Conservation (phyloP, 1,284 basidiomycete genomes). For the Somion occarium region DNA sequence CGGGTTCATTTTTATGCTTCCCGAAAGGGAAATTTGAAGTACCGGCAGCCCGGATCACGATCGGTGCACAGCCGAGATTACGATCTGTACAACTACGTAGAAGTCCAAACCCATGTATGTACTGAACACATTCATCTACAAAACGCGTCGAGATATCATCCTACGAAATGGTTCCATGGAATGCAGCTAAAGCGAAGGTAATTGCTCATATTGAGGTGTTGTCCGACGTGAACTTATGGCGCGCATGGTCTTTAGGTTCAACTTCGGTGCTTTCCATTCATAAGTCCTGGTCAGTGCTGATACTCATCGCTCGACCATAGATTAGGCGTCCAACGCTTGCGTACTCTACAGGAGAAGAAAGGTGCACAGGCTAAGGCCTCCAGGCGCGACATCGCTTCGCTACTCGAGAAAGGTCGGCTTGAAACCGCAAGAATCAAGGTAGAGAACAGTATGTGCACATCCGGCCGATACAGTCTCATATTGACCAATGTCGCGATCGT, state of each 20-base stretch:
- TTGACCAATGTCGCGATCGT: neutral
- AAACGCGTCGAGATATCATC: neutral
- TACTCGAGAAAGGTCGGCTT: conserved; percentile 74
- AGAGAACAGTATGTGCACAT: conserved; percentile 58
- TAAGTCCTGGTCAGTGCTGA: conserved; percentile 11
- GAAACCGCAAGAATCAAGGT: conserved; percentile 84
- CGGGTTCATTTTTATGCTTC: too few relatives aligned
- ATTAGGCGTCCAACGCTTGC: conserved; percentile 86
- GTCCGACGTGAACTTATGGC: neutral
- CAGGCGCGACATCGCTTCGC: conserved; percentile 73
- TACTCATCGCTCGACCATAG: conserved; percentile 34
- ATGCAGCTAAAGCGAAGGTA: conserved; percentile 69
- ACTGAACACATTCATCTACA: too few relatives aligned
- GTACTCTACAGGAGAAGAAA: conserved; percentile 91
- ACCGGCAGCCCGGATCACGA: too few relatives aligned
- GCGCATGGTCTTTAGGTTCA: conserved; percentile 45
- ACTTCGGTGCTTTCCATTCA: conserved; percentile 44
- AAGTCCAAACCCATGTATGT: too few relatives aligned
- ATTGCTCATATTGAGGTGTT: conserved; percentile 1
- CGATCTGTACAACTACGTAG: too few relatives aligned
- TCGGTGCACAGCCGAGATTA: too few relatives aligned
- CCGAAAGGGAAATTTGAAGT: too few relatives aligned
- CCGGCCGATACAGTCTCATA: neutral
- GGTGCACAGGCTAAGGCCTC: conserved; percentile 85
- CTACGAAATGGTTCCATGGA: conserved; percentile 57